Evolutionary conservation across 495 filamentous ascomycete species (phyloP).

Genomic region (Chaetomidium leptoderma): DNA sequence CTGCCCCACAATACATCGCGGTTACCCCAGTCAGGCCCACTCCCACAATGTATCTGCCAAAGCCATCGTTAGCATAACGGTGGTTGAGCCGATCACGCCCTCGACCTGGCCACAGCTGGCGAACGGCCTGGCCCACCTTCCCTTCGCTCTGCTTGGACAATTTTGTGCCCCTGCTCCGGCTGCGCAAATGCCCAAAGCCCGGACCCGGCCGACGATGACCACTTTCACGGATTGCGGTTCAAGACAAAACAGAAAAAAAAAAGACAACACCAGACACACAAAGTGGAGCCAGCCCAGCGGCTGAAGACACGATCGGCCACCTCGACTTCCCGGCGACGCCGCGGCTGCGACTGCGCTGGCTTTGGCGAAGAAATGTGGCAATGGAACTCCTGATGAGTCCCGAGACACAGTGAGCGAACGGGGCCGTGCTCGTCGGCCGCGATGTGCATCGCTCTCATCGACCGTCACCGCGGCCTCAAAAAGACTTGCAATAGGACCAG

Average conservation of each 20-base stretch:
- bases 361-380: background rate
- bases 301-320: background rate
- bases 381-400: too few species aligned
- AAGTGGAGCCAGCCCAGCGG: background rate
- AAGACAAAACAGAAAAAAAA: background rate
- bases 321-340: background rate
- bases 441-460: background rate
- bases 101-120: slow-evolving; percentile 8
- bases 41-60: too few species aligned
- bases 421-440: background rate
- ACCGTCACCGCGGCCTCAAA: too few species aligned
- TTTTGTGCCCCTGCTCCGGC: slow-evolving; percentile 13
- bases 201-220: background rate
- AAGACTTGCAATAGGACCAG: too few species aligned
- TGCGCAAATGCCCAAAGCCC: background rate
- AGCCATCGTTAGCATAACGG: too few species aligned
- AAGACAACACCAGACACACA: background rate
- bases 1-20: too few species aligned
- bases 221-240: background rate
- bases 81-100: too few species aligned
- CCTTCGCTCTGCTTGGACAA: slow-evolving; percentile 19
- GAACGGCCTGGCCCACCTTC: slow-evolving; percentile 7
- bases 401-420: background rate
- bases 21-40: too few species aligned
- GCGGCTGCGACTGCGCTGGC: background rate